A percentile compares a stretch with the other conserved stretches of the same genome.
These are phyloP conservation scores for Neoconidiobolus thromboides DNA, from an alignment of 371 early-diverging fungal species.

Conservation along the genomic window DNA sequence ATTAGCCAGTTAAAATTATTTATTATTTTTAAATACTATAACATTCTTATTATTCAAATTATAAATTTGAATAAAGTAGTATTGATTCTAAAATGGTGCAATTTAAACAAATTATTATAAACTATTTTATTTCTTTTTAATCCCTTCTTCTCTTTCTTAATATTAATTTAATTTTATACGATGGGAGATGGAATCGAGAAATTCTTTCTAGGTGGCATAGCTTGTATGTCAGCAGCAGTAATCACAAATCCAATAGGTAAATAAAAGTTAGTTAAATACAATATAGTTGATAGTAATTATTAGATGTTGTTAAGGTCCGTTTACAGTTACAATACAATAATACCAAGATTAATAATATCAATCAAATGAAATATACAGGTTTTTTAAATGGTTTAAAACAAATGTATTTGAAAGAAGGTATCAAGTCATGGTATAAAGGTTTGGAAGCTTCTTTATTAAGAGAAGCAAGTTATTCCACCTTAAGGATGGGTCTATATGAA, in stretches of 20 bases:
- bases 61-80: too few species aligned
- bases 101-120: too few species aligned
- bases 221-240: constrained; percentile 19
- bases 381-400: constrained; percentile 12
- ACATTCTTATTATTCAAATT: too few species aligned
- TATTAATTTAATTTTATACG: too few species aligned
- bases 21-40: too few species aligned
- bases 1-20: too few species aligned
- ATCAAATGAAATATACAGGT: constrained; percentile 8
- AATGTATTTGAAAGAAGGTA: not conserved
- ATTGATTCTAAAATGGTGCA: too few species aligned
- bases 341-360: not conserved
- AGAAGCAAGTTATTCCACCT: constrained; percentile 25
- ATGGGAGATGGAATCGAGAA: constrained; percentile 9
- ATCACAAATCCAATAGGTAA: constrained; percentile 34
- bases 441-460: constrained; percentile 26
- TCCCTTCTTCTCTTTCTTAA: too few species aligned
- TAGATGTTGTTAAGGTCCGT: constrained; percentile 24
- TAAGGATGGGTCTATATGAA: constrained; percentile 34
- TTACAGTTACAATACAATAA: constrained; percentile 14
- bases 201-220: constrained; percentile 19
- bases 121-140: too few species aligned
- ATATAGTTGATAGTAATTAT: not conserved
- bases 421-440: constrained; percentile 16
- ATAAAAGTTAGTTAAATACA: not conserved